phyloP scores from a whole-genome alignment of 768 basidiomycete species.

The Coprinellus micaceus region DNA sequence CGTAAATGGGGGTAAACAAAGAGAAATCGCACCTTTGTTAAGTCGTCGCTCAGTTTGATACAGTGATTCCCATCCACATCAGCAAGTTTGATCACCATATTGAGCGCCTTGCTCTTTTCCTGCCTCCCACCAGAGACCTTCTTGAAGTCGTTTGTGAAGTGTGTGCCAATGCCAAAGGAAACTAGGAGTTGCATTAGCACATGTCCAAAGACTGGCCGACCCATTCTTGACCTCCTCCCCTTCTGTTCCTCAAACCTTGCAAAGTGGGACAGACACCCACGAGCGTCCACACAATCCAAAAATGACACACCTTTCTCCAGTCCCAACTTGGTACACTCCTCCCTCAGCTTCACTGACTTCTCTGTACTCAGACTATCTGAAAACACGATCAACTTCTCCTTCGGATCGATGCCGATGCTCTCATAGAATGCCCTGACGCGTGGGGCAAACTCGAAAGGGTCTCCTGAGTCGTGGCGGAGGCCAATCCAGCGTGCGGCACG shows the following conservation, averaged over 20 bases:
- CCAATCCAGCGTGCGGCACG: conserved; percentile 74
- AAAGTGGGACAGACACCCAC: too few species aligned
- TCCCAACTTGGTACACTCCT: conserved; percentile 70
- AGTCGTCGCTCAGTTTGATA: conserved; percentile 92
- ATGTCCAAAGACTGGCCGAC: too few species aligned
- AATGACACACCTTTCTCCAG: conserved; percentile 49
- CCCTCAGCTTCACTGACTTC: conserved; percentile 64
- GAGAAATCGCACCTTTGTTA: conserved; percentile 82
- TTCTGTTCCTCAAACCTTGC: too few species aligned
- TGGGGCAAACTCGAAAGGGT: conserved; percentile 78
- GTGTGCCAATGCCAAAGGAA: conserved; percentile 92
- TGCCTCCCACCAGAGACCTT: conserved; percentile 34
- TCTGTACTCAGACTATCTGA: conserved; percentile 79
- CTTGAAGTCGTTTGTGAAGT: conserved; percentile 84
- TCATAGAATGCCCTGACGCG: conserved; percentile 71
- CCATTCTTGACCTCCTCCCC: too few species aligned
- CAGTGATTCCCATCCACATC: conserved; percentile 71
- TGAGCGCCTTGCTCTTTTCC: conserved; percentile 75
- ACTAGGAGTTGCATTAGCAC: conserved; percentile 38
- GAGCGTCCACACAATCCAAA: too few species aligned
- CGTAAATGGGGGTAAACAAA: too few species aligned
- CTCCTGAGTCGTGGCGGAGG: conserved; percentile 91
- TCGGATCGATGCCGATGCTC: conserved; percentile 61
- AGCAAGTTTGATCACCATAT: conserved; percentile 93
- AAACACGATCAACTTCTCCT: conserved; percentile 70